Evolutionary conservation across 2,329 filamentous ascomycete species (phyloP).

Genomic region (Aspergillus sp.): DNA sequence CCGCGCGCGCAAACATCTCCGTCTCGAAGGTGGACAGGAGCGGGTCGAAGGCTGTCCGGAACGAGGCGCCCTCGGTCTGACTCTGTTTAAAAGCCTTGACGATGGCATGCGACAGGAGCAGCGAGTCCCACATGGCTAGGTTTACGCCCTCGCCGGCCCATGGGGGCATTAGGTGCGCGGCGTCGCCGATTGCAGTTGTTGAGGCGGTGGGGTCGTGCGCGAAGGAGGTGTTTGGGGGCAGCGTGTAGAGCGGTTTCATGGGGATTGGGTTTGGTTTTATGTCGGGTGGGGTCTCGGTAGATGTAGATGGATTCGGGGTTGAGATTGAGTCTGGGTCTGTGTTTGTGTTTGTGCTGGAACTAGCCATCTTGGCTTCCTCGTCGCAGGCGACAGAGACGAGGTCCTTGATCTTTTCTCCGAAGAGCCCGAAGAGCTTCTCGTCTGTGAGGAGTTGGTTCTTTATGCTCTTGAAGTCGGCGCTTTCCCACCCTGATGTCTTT

Average conservation of each 20-base stretch:
- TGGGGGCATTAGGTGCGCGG: conserved; percentile 32
- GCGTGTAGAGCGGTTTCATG: conserved; percentile 21
- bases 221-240: conserved; percentile 22
- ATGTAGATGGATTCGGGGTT: too few species aligned
- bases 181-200: conserved; percentile 30
- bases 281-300: too few species aligned
- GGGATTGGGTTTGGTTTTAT: neutral
- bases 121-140: conserved; percentile 27
- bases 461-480: neutral
- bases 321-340: too few species aligned
- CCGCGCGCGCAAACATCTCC: neutral
- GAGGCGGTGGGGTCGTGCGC: conserved; percentile 12
- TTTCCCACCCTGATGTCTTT: neutral
- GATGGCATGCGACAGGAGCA: conserved; percentile 21
- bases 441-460: neutral
- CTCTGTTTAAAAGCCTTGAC: neutral
- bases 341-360: too few species aligned
- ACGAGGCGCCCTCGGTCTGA: neutral
- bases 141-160: conserved; percentile 33
- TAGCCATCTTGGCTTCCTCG: conserved; percentile 3
- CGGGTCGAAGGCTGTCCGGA: neutral
- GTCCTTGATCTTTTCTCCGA: conserved; percentile 16
- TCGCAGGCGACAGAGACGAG: conserved; percentile 22
- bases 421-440: neutral
- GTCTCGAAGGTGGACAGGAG: conserved; percentile 11